phyloP scores from a whole-genome alignment of 176 grass and related monocot species.

The Oryza glaberrima region DNA sequence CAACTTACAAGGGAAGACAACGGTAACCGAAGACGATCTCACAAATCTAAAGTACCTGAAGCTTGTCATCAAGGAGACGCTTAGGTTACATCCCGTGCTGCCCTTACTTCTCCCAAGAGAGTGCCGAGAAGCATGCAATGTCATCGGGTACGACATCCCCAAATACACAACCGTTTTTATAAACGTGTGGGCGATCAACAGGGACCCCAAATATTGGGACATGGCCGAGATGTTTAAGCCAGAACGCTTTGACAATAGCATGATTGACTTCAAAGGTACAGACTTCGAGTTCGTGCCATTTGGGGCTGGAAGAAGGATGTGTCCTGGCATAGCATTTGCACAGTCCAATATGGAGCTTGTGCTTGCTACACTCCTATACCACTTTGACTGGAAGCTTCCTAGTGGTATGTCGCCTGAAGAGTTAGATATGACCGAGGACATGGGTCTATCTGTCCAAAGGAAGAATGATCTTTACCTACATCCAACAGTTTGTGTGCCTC shows the following conservation, averaged over 20 bases:
- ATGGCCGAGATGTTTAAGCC: background rate
- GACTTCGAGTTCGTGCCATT: slow-evolving; percentile 25
- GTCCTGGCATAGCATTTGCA: background rate
- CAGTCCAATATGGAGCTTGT: background rate
- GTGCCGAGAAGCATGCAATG: background rate
- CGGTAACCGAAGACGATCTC: background rate
- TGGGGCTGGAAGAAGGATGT: background rate
- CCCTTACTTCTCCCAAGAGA: slow-evolving; percentile 9
- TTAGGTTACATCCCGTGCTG: slow-evolving; percentile 16
- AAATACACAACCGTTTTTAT: background rate
- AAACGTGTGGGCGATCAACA: background rate
- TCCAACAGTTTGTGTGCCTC: too few relatives aligned
- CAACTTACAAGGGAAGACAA: too few relatives aligned
- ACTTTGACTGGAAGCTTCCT: background rate
- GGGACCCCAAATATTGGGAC: background rate
- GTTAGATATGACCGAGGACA: too few relatives aligned
- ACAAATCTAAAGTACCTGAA: background rate
- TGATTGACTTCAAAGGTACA: slow-evolving; percentile 4
- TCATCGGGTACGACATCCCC: background rate
- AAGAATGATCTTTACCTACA: too few relatives aligned
- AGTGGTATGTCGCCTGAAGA: background rate
- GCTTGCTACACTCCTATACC: background rate
- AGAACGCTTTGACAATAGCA: background rate
- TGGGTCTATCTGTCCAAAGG: too few relatives aligned
- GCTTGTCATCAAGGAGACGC: slow-evolving; percentile 16